Conservation (phyloP, 108 stramenopile genomes). For the Stephanodiscus triporus region DNA sequence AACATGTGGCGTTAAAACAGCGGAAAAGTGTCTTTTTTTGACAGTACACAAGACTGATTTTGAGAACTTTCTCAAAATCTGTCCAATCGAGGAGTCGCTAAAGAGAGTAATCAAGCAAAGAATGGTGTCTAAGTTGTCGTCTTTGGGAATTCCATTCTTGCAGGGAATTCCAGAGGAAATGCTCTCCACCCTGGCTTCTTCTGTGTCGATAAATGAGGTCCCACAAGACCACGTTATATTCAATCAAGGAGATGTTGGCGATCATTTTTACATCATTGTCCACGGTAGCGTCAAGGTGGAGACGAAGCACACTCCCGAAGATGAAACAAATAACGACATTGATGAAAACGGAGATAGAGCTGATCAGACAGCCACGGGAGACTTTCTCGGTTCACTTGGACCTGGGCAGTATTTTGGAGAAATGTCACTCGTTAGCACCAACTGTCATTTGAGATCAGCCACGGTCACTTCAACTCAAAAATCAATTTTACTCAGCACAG, state of each 20-base stretch:
- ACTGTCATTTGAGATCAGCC: constrained; percentile 34
- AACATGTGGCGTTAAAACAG: constrained; percentile 52
- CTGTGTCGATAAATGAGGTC: constrained; percentile 47
- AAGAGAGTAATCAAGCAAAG: constrained; percentile 49
- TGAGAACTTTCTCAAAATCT: constrained; percentile 52
- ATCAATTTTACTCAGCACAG: constrained; percentile 49
- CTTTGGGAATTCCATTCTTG: constrained; percentile 58
- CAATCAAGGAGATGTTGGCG: constrained; percentile 53
- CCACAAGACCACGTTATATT: constrained; percentile 49
- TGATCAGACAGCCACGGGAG: constrained; percentile 5
- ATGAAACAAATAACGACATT: constrained; percentile 1
- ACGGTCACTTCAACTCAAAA: constrained; percentile 51
- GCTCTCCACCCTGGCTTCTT: constrained; percentile 32
- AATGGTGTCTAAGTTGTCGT: constrained; percentile 54
- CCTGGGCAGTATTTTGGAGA: constrained; percentile 89
- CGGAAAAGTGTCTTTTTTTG: constrained; percentile 53
- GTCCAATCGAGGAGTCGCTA: constrained; percentile 47
- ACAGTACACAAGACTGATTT: constrained; percentile 54
- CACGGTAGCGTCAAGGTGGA: constrained; percentile 53
- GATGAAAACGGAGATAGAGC: background rate
- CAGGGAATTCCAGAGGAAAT: constrained; percentile 49
- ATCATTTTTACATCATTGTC: constrained; percentile 58
- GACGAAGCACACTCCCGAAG: constrained; percentile 2
- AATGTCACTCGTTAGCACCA: constrained; percentile 77
- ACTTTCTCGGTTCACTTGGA: constrained; percentile 75